Evolutionary conservation across 352 stramenopile species (phyloP), one percentile per base, ranked within the genome.

Genomic region (Phytophthora ohioensis): DNA sequence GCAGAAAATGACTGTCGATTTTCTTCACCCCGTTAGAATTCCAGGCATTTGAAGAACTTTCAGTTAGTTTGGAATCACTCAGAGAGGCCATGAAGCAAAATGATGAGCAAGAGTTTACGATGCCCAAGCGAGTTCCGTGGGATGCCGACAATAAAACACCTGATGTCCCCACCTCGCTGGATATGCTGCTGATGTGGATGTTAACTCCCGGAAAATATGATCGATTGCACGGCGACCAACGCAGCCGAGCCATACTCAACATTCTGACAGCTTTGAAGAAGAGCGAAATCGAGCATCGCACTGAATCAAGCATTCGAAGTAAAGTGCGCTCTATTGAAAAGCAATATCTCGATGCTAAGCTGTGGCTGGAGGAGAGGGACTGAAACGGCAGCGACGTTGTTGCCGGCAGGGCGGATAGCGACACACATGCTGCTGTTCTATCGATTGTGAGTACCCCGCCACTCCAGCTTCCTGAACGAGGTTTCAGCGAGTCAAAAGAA

Each of bases 181-280:
- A 82, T 15, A 49, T 85, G 15, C 34, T 85, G 52, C 38, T 81
- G 12, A 42, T n/a, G 62, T 85, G 75, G 72, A 53, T 85, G 15
- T 51, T 43, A 31, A 60, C 62, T 7, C 46, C 61, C 10, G 69
- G 73, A n/a, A 79, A 78, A 63, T 83, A 75, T 45, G 52, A 61
- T 41, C 73, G 65, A 41, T 77, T 78, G 57, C 21, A 64, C 47
- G 43, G 34, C 21, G 31, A 46, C 11, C 34, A 52, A 53, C 45
- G 27, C 4, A 11, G 43, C 48, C 49, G 51, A 13, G 32, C 59
- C 5, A 45, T 68, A 12, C 55, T 47, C 5, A 70, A 56, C 17
- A 57, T 78, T 15, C 5, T 72, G 27, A 17, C 38, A 10, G 34
- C 32, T 9, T 49, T 69, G n/a, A 42, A 68, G 57, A 52, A 17